phyloP scores from a whole-genome alignment of 2,329 filamentous ascomycete genomes.

The Colletotrichum sp. region DNA sequence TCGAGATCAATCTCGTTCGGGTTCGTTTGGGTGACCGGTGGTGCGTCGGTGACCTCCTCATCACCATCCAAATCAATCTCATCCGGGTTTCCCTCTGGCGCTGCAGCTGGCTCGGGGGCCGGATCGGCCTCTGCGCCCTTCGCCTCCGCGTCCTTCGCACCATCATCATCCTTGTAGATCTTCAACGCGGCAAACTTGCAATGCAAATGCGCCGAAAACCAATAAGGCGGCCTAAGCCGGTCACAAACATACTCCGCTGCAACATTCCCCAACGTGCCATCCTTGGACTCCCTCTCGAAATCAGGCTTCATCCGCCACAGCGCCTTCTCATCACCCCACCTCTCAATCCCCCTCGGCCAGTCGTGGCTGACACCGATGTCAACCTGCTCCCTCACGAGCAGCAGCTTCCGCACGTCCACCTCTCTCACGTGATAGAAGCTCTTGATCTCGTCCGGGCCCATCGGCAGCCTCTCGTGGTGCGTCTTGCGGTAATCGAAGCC shows the following conservation, averaged over 20 bases:
- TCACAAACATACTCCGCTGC: constrained; percentile 85
- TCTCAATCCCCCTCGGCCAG: constrained; percentile 88
- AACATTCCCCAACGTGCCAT: constrained; percentile 77
- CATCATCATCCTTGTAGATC: constrained; percentile 50
- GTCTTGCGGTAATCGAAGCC: constrained; percentile 83
- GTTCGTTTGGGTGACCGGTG: constrained; percentile 45
- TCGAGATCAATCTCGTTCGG: constrained; percentile 76
- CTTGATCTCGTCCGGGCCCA: constrained; percentile 76
- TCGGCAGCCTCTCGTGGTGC: constrained; percentile 87
- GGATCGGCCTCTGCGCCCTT: background rate
- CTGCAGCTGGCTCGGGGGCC: background rate
- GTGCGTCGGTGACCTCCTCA: background rate
- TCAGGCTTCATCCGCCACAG: constrained; percentile 77
- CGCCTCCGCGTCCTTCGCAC: constrained; percentile 16
- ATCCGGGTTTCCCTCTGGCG: constrained; percentile 11
- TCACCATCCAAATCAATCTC: constrained; percentile 23
- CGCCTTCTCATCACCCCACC: constrained; percentile 70
- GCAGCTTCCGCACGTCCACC: constrained; percentile 86
- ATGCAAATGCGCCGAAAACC: constrained; percentile 95
- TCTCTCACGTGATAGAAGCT: constrained; percentile 91
- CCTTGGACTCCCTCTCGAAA: constrained; percentile 77
- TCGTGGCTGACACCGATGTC: constrained; percentile 94
- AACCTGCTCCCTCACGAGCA: constrained; percentile 84
- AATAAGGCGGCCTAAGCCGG: constrained; percentile 79
- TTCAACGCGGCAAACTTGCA: constrained; percentile 81